These are phyloP conservation scores for Nemania sp. DNA, from an alignment of 2,329 filamentous ascomycete genomes.

Conservation along the genomic window DNA sequence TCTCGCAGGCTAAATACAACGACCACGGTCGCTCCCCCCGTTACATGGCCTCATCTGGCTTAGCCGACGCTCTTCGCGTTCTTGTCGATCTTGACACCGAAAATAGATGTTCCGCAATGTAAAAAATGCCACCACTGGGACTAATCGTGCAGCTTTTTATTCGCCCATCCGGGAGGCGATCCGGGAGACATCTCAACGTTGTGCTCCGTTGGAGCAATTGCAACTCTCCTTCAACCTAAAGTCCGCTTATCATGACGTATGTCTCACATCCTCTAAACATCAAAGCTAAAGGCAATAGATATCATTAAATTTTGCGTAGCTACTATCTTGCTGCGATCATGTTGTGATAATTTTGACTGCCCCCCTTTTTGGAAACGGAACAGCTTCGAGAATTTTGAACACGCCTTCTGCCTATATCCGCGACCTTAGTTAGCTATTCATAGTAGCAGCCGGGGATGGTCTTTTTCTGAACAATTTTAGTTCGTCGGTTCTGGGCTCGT, in stretches of 20 bases:
- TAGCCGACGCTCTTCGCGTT: constrained; percentile 28
- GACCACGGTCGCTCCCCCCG: constrained; percentile 11
- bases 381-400: background rate
- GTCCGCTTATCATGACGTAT: background rate
- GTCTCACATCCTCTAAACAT: background rate
- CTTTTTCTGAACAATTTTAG: background rate
- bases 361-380: constrained; percentile 29
- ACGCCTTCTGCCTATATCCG: constrained; percentile 27
- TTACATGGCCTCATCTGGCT: constrained; percentile 16
- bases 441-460: constrained; percentile 24
- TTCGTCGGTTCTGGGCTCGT: constrained; percentile 22
- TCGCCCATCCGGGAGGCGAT: background rate
- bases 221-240: constrained; percentile 7
- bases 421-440: constrained; percentile 29
- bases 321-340: background rate
- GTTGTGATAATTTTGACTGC: background rate
- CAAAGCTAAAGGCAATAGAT: background rate
- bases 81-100: constrained; percentile 8
- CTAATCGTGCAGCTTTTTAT: background rate
- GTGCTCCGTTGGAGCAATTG: constrained; percentile 24
- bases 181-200: background rate
- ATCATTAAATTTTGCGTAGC: background rate
- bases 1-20: constrained; percentile 39
- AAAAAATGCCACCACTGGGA: background rate
- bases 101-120: constrained; percentile 19